Conservation (phyloP, 805 yeast genomes). For the Myxozyma geophila region DNA sequence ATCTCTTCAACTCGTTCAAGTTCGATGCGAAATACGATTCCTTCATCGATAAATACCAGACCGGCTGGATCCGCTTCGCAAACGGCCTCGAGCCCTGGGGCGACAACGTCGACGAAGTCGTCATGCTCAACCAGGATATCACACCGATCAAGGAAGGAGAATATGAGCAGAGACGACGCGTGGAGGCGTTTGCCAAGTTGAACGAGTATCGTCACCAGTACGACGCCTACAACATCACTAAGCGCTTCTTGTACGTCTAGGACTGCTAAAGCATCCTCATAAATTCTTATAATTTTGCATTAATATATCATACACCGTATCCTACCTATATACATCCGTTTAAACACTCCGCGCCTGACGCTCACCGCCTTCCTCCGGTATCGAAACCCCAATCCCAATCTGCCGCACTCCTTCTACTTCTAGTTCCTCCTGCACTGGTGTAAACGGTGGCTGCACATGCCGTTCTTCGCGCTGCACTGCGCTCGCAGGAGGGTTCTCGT, state of each 20-base stretch:
- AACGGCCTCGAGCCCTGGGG: slow-evolving; percentile 43
- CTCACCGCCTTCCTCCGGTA: not conserved
- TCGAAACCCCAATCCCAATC: not conserved
- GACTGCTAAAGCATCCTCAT: not conserved
- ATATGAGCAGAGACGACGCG: slow-evolving; percentile 26
- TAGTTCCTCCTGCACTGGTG: not conserved
- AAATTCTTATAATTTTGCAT: not conserved
- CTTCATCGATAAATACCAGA: slow-evolving; percentile 39
- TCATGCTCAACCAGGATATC: slow-evolving; percentile 21
- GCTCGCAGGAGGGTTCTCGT: not conserved
- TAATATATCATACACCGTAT: not conserved
- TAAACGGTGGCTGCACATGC: not conserved
- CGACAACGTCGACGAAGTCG: slow-evolving; percentile 19
- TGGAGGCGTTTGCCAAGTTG: slow-evolving; percentile 19
- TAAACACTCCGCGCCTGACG: slow-evolving; percentile 3
- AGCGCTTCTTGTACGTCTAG: slow-evolving; percentile 30
- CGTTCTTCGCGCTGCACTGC: not conserved
- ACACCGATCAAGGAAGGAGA: slow-evolving; percentile 27
- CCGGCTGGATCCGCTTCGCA: slow-evolving; percentile 40
- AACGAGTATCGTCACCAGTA: slow-evolving; percentile 28
- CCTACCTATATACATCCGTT: not conserved
- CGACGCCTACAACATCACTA: slow-evolving; percentile 34
- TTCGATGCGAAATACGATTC: slow-evolving; percentile 28
- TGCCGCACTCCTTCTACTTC: slow-evolving; percentile 4
- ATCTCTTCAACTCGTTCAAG: slow-evolving; percentile 41